Evolutionary conservation across 2,329 filamentous ascomycete genomes (phyloP).

Genomic region (Graphiopsis chlorocephala): DNA sequence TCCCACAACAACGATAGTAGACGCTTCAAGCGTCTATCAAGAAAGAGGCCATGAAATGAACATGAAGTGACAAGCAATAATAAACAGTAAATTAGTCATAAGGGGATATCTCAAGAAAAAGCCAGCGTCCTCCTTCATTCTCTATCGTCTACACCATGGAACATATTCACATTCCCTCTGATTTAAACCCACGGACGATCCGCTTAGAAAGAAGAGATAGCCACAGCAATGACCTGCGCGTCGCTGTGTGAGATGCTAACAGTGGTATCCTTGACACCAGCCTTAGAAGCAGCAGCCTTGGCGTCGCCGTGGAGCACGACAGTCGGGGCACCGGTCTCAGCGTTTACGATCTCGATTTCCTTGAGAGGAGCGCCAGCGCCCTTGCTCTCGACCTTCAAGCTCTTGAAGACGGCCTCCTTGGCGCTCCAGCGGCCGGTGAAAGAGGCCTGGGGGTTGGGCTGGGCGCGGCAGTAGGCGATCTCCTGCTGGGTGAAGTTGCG

Average conservation of each 20-base stretch:
- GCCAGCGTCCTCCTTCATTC: neutral
- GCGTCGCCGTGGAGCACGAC: constrained; percentile 85
- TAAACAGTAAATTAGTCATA: neutral
- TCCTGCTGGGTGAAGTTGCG: constrained; percentile 89
- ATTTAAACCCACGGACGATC: neutral
- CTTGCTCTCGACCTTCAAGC: constrained; percentile 78
- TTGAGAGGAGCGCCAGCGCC: constrained; percentile 86
- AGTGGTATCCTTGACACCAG: constrained; percentile 81
- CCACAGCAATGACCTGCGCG: constrained; percentile 89
- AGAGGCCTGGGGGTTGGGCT: constrained; percentile 77
- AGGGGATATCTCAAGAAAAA: neutral
- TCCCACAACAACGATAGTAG: no score
- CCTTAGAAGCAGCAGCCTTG: constrained; percentile 75
- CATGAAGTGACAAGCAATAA: neutral
- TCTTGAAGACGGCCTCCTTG: constrained; percentile 99
- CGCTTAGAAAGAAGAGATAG: constrained; percentile 40
- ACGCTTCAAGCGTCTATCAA: no score
- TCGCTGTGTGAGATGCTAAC: constrained; percentile 97
- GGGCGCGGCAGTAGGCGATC: constrained; percentile 79
- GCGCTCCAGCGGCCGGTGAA: constrained; percentile 96
- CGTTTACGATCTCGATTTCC: constrained; percentile 88
- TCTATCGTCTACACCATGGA: neutral
- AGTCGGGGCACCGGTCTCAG: constrained; percentile 76
- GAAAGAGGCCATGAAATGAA: no score
- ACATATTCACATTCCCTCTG: neutral